These are phyloP conservation scores for Saccharomycopsis sp. DNA, from an alignment of 805 yeast genomes.

Conservation along the genomic window DNA sequence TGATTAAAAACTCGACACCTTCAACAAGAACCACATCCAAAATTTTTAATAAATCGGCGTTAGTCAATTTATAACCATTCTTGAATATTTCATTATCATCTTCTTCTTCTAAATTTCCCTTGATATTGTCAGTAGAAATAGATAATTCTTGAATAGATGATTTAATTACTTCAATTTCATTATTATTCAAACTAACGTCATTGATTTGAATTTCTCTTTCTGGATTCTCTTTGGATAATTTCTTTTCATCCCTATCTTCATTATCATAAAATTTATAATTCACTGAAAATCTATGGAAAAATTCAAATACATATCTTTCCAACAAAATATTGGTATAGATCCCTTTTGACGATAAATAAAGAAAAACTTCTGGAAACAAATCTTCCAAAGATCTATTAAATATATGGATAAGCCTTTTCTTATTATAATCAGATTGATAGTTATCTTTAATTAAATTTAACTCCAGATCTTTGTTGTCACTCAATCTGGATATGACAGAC, in stretches of 20 bases:
- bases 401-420: slow-evolving; percentile 17
- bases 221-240: slow-evolving; percentile 1
- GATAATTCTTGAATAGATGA: too few relatives aligned
- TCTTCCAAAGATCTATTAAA: slow-evolving; percentile 21
- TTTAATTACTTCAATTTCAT: slow-evolving; percentile 12
- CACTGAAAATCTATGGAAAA: slow-evolving; percentile 18
- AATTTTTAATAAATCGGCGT: slow-evolving; percentile 13
- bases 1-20: slow-evolving; percentile 21
- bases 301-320: slow-evolving; percentile 19
- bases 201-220: slow-evolving; percentile 1
- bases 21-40: slow-evolving; percentile 21
- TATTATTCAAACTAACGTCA: slow-evolving; percentile 8
- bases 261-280: slow-evolving; percentile 14
- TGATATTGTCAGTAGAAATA: slow-evolving; percentile 9
- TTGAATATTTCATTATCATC: slow-evolving; percentile 7
- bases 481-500: slow-evolving; percentile 3
- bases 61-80: slow-evolving; percentile 15
- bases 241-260: slow-evolving; percentile 17
- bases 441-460: slow-evolving; percentile 13
- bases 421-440: slow-evolving; percentile 17
- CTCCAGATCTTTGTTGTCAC: slow-evolving; percentile 9
- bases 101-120: slow-evolving; percentile 3
- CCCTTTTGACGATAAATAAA: slow-evolving; percentile 19
- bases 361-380: slow-evolving; percentile 19
- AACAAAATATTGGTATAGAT: slow-evolving; percentile 17